phyloP scores from a whole-genome alignment of 75 land plant genomes.

The Pseudotsuga menziesii region DNA sequence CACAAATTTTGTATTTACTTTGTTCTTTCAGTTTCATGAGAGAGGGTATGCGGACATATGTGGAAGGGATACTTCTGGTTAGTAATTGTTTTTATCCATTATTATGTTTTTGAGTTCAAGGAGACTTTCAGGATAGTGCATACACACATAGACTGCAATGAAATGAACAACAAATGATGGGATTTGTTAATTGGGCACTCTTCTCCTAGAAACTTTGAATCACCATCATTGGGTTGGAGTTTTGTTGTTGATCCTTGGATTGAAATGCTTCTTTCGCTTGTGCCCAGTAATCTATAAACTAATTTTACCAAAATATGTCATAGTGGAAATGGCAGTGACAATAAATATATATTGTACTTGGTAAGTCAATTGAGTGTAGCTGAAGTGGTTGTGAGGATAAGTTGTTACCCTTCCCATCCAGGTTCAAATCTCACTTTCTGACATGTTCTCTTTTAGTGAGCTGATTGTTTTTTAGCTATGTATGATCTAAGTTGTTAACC shows the following conservation, averaged over 20 bases:
- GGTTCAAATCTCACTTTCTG: no score
- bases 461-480: no score
- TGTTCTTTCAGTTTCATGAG: constrained; percentile 9
- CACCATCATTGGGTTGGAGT: neutral
- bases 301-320: neutral
- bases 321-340: neutral
- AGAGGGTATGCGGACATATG: constrained; percentile 11
- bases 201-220: neutral
- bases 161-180: neutral
- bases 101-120: neutral
- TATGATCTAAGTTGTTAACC: no score
- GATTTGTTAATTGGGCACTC: neutral
- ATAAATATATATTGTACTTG: neutral
- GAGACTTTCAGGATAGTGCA: neutral
- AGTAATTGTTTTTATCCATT: neutral
- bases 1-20: neutral
- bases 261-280: neutral
- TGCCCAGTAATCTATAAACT: neutral
- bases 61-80: constrained; percentile 17
- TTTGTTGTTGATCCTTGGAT: neutral
- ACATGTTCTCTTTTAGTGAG: no score
- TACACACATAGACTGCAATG: neutral
- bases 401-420: no score
- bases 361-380: neutral
- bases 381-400: no score